Conservation (phyloP, 306 rosid genomes). For the Alnus rubra region DNA sequence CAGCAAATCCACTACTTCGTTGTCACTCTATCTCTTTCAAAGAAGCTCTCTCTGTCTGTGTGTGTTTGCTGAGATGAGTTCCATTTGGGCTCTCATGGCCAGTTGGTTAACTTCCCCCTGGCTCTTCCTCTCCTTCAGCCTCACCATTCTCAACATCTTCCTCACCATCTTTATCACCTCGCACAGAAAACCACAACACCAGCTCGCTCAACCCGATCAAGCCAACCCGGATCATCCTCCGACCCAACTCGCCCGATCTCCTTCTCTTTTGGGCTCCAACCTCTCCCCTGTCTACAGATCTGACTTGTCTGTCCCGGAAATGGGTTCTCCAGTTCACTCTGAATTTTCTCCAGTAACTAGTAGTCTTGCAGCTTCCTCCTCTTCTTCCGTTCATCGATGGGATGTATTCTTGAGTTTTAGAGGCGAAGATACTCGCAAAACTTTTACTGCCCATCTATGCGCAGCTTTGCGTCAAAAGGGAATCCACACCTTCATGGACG, state of each 20-base stretch:
- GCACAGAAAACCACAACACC: conserved; percentile 17
- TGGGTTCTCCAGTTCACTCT: not conserved
- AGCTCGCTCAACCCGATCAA: not conserved
- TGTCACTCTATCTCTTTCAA: not conserved
- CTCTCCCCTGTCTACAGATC: conserved; percentile 33
- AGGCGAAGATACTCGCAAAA: too few relatives aligned
- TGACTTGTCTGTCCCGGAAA: conserved; percentile 22
- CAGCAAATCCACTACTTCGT: too few relatives aligned
- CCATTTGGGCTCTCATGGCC: conserved; percentile 28
- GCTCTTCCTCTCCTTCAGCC: conserved; percentile 73
- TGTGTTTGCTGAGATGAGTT: not conserved
- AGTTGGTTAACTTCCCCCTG: conserved; percentile 62
- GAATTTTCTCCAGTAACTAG: too few relatives aligned
- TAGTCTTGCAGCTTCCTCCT: too few relatives aligned
- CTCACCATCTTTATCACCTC: conserved; percentile 34
- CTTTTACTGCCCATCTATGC: too few relatives aligned
- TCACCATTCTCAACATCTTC: conserved; percentile 57
- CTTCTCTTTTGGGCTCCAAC: conserved; percentile 51
- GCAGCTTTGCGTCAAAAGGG: too few relatives aligned
- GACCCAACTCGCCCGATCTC: conserved; percentile 30
- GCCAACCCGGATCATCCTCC: not conserved
- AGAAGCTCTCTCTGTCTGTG: not conserved
- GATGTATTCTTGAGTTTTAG: too few relatives aligned
- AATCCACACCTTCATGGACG: too few relatives aligned
- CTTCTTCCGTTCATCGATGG: too few relatives aligned